Conservation (phyloP, 768 basidiomycete genomes). For the Pulveroboletus sp. region DNA sequence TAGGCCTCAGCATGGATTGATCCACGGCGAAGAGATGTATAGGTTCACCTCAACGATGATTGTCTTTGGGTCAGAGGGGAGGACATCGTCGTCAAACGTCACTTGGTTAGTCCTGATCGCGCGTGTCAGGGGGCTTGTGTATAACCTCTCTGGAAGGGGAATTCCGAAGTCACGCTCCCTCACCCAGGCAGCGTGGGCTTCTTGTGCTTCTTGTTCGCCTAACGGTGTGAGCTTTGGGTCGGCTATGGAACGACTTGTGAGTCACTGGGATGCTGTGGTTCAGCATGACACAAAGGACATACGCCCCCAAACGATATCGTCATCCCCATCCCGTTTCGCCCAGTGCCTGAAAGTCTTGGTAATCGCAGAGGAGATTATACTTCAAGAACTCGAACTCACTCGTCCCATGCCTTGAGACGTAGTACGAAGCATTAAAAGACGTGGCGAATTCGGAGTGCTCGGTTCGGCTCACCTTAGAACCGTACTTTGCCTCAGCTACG, state of each 20-base stretch:
- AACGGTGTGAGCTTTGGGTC: conserved; percentile 53
- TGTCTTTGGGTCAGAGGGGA: conserved; percentile 27
- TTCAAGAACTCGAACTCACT: conserved; percentile 36
- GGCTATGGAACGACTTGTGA: conserved; percentile 5
- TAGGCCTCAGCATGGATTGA: neutral
- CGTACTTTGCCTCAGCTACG: conserved; percentile 63
- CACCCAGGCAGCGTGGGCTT: conserved; percentile 14
- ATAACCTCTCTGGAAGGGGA: conserved; percentile 20
- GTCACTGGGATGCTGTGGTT: neutral
- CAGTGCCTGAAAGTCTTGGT: conserved; percentile 43
- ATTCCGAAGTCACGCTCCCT: conserved; percentile 11
- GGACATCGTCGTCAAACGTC: conserved; percentile 43
- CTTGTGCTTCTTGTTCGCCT: conserved; percentile 54
- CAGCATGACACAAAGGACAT: conserved; percentile 26
- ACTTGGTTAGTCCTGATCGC: conserved; percentile 55
- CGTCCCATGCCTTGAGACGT: conserved; percentile 47
- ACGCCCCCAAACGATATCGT: conserved; percentile 71
- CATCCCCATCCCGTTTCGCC: conserved; percentile 62
- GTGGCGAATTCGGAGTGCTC: neutral
- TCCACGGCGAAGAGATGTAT: neutral
- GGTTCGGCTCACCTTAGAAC: conserved; percentile 35
- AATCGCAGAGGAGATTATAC: neutral
- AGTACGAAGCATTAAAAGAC: neutral
- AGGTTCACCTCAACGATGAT: conserved; percentile 52
- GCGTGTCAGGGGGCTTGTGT: conserved; percentile 51